Evolutionary conservation across 169 alveolate species (phyloP).

Genomic region (Eimeria praecox): DNA sequence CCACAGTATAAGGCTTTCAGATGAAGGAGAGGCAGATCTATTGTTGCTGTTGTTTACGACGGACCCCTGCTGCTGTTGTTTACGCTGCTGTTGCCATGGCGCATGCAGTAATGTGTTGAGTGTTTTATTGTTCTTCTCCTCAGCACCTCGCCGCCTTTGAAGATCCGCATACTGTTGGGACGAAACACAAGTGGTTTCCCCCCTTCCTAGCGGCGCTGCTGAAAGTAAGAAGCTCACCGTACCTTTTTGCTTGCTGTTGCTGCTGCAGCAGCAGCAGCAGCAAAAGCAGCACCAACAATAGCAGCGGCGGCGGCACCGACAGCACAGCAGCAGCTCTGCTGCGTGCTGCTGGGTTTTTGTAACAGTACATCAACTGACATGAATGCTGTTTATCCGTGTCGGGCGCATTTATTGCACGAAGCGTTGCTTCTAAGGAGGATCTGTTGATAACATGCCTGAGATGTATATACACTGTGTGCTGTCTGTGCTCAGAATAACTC

Average conservation of each 20-base stretch:
- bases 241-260: neutral
- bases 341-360: neutral
- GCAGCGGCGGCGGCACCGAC: too few relatives aligned
- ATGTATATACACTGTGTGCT: neutral
- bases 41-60: neutral
- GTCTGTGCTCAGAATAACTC: constrained; percentile 44
- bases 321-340: constrained; percentile 9
- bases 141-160: constrained; percentile 63
- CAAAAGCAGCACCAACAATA: neutral
- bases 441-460: neutral
- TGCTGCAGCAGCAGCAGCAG: neutral
- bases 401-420: neutral
- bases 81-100: neutral
- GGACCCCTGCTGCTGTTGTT: neutral
- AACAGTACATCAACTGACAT: neutral
- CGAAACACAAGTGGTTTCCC: constrained; percentile 52
- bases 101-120: too few relatives aligned
- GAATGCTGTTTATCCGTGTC: too few relatives aligned
- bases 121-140: neutral
- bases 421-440: neutral
- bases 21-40: neutral
- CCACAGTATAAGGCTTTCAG: neutral
- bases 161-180: neutral
- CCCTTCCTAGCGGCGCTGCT: constrained; percentile 22
- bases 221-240: neutral